Conservation (phyloP, 1,139 yeast genomes). For the Sugiyamaella novakii region DNA sequence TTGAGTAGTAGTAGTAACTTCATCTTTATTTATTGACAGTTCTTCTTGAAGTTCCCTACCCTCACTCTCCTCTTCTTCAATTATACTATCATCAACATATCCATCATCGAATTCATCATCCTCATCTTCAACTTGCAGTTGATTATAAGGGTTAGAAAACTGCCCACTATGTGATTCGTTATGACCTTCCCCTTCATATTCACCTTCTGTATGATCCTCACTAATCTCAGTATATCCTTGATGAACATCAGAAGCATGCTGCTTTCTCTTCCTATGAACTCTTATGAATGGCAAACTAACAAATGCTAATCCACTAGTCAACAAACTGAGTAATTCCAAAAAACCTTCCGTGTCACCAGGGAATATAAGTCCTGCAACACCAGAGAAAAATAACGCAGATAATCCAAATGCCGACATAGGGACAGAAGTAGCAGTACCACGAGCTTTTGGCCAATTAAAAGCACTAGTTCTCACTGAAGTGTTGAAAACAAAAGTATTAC, state of each 20-base stretch:
- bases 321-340: slow-evolving; percentile 34
- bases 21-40: neutral
- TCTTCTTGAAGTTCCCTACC: slow-evolving; percentile 14
- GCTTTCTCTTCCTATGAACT: slow-evolving; percentile 25
- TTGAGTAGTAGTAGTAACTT: slow-evolving; percentile 2
- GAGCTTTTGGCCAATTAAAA: slow-evolving; percentile 39
- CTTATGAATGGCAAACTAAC: slow-evolving; percentile 36
- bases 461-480: slow-evolving; percentile 43
- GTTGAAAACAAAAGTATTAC: slow-evolving; percentile 40
- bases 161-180: slow-evolving; percentile 4
- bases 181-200: slow-evolving; percentile 2
- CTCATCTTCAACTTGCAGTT: slow-evolving; percentile 15
- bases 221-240: slow-evolving; percentile 17
- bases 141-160: neutral
- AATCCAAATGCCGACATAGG: slow-evolving; percentile 45
- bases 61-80: slow-evolving; percentile 13
- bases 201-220: slow-evolving; percentile 9
- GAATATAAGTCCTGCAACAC: slow-evolving; percentile 36
- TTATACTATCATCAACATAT: slow-evolving; percentile 14
- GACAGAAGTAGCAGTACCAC: slow-evolving; percentile 43
- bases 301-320: slow-evolving; percentile 36
- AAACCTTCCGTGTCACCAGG: slow-evolving; percentile 41
- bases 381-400: slow-evolving; percentile 42
- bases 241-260: slow-evolving; percentile 12
- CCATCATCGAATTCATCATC: slow-evolving; percentile 15